phyloP scores from a whole-genome alignment of 352 stramenopile species.

The Blastocystis sp. region DNA sequence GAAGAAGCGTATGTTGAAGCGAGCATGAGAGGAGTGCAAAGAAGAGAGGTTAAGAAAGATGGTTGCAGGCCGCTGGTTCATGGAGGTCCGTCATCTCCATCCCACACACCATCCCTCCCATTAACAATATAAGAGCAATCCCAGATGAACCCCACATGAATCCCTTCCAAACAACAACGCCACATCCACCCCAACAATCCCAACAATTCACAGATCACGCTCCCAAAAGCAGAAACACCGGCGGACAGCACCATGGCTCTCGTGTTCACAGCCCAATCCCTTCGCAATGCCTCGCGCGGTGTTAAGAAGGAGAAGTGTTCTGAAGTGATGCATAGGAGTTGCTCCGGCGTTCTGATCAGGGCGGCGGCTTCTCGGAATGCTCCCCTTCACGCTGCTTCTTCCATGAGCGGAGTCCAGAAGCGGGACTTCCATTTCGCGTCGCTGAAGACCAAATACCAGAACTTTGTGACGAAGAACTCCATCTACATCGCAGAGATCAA shows the following conservation, averaged over 20 bases:
- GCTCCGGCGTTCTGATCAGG: background rate
- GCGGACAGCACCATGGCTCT: background rate
- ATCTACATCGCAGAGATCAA: conserved; percentile 36
- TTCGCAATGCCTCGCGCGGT: background rate
- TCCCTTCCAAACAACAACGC: too few relatives aligned
- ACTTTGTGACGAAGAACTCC: conserved; percentile 15
- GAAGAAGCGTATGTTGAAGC: too few relatives aligned
- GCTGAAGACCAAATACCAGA: background rate
- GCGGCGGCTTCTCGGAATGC: background rate
- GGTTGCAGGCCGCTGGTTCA: too few relatives aligned
- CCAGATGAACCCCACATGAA: too few relatives aligned
- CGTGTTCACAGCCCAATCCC: background rate
- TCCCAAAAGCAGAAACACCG: background rate
- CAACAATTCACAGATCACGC: too few relatives aligned
- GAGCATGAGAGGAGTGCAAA: too few relatives aligned
- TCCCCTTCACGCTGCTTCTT: background rate
- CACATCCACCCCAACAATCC: too few relatives aligned
- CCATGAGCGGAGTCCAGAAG: background rate
- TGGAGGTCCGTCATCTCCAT: too few relatives aligned
- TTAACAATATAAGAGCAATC: too few relatives aligned
- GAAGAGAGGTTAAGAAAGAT: too few relatives aligned
- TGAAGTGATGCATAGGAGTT: background rate
- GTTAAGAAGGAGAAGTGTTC: background rate
- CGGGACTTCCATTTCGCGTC: conserved; percentile 7
- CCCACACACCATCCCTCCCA: too few relatives aligned